These are phyloP conservation scores for Cadophora luteo-olivacea DNA, from an alignment of 2,329 filamentous ascomycete species.

Conservation along the genomic window DNA sequence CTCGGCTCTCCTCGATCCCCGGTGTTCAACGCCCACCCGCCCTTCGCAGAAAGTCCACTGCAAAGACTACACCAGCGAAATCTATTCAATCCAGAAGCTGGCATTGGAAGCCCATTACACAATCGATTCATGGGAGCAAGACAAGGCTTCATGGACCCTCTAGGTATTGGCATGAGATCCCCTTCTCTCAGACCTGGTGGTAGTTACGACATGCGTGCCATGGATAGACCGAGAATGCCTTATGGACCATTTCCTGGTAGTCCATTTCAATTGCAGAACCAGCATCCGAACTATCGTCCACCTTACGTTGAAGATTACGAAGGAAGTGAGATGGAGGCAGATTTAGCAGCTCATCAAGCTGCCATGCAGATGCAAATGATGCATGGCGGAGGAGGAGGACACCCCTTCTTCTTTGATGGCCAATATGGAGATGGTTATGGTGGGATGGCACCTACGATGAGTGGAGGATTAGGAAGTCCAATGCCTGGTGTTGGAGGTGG, in stretches of 20 bases:
- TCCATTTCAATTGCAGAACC: slow-evolving; percentile 5
- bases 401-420: slow-evolving; percentile 4
- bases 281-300: slow-evolving; percentile 26
- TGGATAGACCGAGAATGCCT: slow-evolving; percentile 28
- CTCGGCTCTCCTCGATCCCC: not conserved
- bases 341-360: slow-evolving; percentile 16
- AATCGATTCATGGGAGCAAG: not conserved
- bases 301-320: slow-evolving; percentile 37
- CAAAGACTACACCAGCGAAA: not conserved
- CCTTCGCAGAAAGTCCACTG: not conserved
- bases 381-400: not conserved
- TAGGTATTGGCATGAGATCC: not conserved
- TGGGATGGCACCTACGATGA: not conserved
- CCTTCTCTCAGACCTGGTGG: slow-evolving; percentile 3
- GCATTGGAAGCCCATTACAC: not conserved
- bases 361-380: slow-evolving; percentile 14
- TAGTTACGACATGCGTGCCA: slow-evolving; percentile 23
- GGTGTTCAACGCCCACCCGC: not conserved
- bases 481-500: slow-evolving; percentile 1
- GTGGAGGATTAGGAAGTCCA: not conserved
- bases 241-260: slow-evolving; percentile 13
- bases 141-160: slow-evolving; percentile 10
- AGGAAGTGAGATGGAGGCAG: slow-evolving; percentile 27
- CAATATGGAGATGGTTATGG: not conserved
- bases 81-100: not conserved